Conservation (phyloP, 495 filamentous ascomycete genomes). For the Cudoniella acicularis region DNA sequence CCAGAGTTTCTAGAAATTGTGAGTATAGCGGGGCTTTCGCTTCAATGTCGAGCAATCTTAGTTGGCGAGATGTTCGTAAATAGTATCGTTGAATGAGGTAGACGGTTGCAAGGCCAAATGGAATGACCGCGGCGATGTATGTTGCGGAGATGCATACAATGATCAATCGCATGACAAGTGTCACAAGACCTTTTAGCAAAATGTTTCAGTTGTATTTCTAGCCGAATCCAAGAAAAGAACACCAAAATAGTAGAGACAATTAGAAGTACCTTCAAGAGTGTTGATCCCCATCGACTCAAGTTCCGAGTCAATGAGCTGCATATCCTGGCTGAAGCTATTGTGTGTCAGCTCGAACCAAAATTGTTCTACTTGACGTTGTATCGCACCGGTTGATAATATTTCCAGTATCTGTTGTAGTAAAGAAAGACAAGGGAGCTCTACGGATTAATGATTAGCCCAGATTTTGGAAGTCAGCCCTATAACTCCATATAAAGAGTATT, state of each 20-base stretch:
- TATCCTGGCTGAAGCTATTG: neutral
- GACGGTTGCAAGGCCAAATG: constrained; percentile 31
- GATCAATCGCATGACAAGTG: neutral
- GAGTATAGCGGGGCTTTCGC: constrained; percentile 41
- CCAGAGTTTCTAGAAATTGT: constrained; percentile 40
- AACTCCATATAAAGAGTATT: no score
- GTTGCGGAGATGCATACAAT: neutral
- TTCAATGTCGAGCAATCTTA: constrained; percentile 55
- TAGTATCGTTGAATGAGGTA: constrained; percentile 50
- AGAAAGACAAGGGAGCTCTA: neutral
- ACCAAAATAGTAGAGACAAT: no score
- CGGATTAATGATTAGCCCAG: neutral
- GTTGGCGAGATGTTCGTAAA: constrained; percentile 51
- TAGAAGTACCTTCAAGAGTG: no score
- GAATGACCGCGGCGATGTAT: constrained; percentile 27
- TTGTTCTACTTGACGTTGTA: no score
- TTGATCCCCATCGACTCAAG: no score
- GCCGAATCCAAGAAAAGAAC: no score
- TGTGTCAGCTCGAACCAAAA: no score
- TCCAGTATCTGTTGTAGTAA: neutral
- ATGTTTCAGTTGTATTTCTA: no score
- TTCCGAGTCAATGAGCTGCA: neutral
- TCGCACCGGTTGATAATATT: no score
- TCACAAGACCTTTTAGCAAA: no score
- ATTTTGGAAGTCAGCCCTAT: neutral